Evolutionary conservation across 306 rosid genomes (phyloP).

Genomic region (Arachis stenosperma): DNA sequence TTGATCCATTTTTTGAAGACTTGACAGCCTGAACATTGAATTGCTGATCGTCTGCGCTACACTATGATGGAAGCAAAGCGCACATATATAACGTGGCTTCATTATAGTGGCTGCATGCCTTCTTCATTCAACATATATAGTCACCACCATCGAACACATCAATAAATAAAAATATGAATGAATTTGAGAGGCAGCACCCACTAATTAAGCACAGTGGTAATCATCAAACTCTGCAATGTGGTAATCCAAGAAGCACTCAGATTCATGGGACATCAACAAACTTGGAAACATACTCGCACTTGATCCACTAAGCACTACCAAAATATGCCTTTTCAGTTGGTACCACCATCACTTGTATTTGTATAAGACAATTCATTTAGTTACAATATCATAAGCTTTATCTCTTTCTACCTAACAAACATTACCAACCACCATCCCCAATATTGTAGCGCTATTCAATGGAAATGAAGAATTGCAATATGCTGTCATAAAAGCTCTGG

Average conservation of each 20-base stretch:
- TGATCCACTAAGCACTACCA: constrained; percentile 18
- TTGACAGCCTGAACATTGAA: not conserved
- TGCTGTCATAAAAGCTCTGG: constrained; percentile 20
- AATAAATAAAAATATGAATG: not conserved
- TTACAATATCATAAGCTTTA: constrained; percentile 19
- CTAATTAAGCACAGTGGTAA: not conserved
- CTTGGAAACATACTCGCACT: not conserved
- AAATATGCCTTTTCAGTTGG: constrained; percentile 32
- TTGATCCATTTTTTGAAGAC: not conserved
- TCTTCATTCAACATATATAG: too few species aligned
- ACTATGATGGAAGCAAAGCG: not conserved
- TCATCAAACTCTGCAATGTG: constrained; percentile 1
- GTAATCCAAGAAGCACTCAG: constrained; percentile 33
- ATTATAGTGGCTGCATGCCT: not conserved
- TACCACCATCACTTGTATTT: constrained; percentile 14
- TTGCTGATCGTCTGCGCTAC: not conserved
- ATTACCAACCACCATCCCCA: not conserved
- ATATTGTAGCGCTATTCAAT: not conserved
- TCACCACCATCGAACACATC: too few species aligned
- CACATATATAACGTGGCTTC: not conserved
- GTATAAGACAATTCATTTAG: not conserved
- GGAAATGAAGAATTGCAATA: not conserved
- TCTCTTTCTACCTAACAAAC: constrained; percentile 24
- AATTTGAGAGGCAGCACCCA: not conserved
- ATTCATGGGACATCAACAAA: constrained; percentile 21